Base-by-base conservation (phyloP, 2,329 filamentous ascomycete species). In the Colletotrichum spaethianum region DNA sequence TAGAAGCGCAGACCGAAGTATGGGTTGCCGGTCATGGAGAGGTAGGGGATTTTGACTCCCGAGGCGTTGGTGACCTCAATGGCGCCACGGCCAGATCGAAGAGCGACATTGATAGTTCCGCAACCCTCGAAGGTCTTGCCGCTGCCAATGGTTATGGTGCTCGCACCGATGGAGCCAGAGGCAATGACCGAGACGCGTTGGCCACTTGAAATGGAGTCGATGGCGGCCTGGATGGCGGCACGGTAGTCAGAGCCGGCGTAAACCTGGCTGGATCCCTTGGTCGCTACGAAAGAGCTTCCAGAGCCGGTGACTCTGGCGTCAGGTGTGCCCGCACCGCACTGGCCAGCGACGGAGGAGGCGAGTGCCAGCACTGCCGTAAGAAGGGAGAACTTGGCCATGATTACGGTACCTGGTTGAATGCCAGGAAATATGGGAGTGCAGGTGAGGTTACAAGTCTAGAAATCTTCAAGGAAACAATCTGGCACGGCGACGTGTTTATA, bases 61-160 rank as follows among this genome's bases (percentile, higher is more conserved):
- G 78, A 75, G 11, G 86, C 85, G 74, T 85, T 80, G 2, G 85
- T 81, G 0, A 84, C 84, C 78, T 90, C 88, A 60, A 90, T 90
- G 56, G 88, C 86, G 23, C 88, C 88, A 26, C 83, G 84, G 1
- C 85, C 87, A 44, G 76, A 75, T 5, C 78, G 82, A 67, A 77
- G 78, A 31, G 76, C 84, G 0, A 81, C 82, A 68, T 89, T 82
- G 77, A 90, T 88, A 55, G 87, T 89, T 52, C 88, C 88, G 76
- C 88, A 90, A 40, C 87, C 88, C 74, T 90, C 88, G 59, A 90
- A 89, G 52, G 82, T 90, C 78, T 88, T 89, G 67, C 88, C 87
- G 75, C 84, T 86, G 42, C 76, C 75, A 73, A 90, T 84, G 31
- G 78, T 83, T 76, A 90, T 86, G 44, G 86, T 89, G 75, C 76